Evolutionary conservation across 495 filamentous ascomycete species (phyloP).

Genomic region (Neurospora hispaniola): DNA sequence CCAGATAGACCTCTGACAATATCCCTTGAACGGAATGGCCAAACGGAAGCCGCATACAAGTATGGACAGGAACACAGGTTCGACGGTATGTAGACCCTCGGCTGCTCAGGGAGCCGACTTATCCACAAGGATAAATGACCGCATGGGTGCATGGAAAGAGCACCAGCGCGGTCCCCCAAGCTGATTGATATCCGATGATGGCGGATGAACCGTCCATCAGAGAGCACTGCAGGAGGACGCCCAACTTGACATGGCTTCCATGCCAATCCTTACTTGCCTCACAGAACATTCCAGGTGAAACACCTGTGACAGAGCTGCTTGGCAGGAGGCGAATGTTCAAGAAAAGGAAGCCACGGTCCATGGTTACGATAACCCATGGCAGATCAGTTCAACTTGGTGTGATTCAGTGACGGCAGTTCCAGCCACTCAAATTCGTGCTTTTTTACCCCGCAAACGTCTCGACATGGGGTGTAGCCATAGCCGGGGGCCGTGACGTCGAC

Average conservation of each 20-base stretch:
- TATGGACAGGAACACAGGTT: background rate
- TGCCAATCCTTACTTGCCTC: background rate
- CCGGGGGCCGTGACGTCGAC: conserved; percentile 20
- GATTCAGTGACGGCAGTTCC: background rate
- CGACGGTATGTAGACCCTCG: background rate
- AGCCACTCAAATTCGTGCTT: background rate
- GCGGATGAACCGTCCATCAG: background rate
- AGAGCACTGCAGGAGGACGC: background rate
- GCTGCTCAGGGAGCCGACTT: background rate
- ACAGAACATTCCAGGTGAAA: background rate
- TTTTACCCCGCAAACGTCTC: conserved; percentile 19
- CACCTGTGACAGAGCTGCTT: background rate
- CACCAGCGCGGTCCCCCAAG: background rate
- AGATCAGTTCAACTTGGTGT: background rate
- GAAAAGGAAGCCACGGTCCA: background rate
- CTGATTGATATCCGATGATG: background rate
- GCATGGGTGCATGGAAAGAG: background rate
- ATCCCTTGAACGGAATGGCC: background rate
- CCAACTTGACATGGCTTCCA: background rate
- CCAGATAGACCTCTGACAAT: background rate
- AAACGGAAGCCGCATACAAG: background rate
- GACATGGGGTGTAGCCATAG: conserved; percentile 5
- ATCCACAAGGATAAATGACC: background rate
- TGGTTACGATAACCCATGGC: background rate
- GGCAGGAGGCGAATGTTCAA: background rate